These are phyloP conservation scores for Saccharomyces eubayanus DNA, from an alignment of 805 yeast species.

Conservation along the genomic window DNA sequence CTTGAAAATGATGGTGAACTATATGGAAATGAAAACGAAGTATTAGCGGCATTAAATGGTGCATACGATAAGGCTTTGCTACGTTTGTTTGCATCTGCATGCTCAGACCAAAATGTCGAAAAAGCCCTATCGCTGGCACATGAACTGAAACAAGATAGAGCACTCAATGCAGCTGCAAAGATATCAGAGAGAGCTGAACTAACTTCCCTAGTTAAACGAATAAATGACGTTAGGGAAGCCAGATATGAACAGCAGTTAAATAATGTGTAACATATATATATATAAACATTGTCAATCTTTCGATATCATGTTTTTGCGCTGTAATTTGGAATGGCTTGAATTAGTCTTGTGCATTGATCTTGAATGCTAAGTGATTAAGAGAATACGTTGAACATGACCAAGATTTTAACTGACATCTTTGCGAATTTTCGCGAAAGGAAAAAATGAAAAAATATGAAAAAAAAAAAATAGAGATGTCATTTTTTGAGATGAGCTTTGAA, in stretches of 20 bases:
- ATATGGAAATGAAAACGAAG: conserved; percentile 42
- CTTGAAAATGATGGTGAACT: conserved; percentile 37
- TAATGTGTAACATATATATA: conserved; percentile 4
- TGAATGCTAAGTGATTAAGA: neutral
- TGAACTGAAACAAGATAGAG: conserved; percentile 66
- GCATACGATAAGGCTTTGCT: conserved; percentile 70
- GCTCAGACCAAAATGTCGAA: conserved; percentile 53
- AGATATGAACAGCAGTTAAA: conserved; percentile 23
- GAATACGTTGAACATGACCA: neutral
- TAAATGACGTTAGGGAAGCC: conserved; percentile 45
- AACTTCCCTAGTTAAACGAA: conserved; percentile 43
- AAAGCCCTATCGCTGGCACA: conserved; percentile 65
- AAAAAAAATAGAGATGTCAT: conserved; percentile 36
- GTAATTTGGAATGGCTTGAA: neutral
- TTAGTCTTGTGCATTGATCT: neutral
- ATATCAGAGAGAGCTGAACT: conserved; percentile 70
- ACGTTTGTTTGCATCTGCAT: conserved; percentile 64
- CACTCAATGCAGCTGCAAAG: conserved; percentile 73
- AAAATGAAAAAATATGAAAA: neutral
- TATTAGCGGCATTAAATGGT: conserved; percentile 44
- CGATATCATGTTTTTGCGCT: neutral
- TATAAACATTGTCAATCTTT: neutral
- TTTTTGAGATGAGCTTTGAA: conserved; percentile 34
- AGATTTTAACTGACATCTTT: neutral
- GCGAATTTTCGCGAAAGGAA: neutral